Evolutionary conservation across 1,284 basidiomycete genomes (phyloP).

Genomic region (Ganoderma resinaceum): DNA sequence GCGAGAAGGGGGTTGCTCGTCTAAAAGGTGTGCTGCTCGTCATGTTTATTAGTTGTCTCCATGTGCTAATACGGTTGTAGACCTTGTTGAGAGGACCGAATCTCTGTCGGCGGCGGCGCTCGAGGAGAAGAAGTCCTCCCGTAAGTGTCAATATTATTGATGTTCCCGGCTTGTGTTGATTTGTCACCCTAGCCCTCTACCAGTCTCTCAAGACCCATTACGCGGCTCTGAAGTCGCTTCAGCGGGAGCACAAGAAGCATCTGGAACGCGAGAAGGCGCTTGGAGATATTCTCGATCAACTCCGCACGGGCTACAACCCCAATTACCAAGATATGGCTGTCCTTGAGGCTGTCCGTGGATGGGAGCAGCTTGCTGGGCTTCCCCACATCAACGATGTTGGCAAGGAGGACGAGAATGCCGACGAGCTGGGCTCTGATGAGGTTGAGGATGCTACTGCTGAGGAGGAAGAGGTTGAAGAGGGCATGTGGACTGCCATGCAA

Average conservation of each 20-base stretch:
- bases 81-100: constrained; percentile 73
- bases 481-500: constrained; percentile 59
- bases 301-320: constrained; percentile 92
- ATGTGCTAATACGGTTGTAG: constrained; percentile 43
- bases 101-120: constrained; percentile 77
- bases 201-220: constrained; percentile 77
- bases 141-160: constrained; percentile 56
- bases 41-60: neutral
- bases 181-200: constrained; percentile 72
- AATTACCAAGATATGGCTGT: constrained; percentile 99
- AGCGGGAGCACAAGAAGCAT: constrained; percentile 74
- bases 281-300: constrained; percentile 83
- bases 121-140: constrained; percentile 85
- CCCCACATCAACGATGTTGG: constrained; percentile 71
- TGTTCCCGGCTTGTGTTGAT: neutral
- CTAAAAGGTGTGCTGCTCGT: constrained; percentile 57
- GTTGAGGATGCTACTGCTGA: constrained; percentile 37
- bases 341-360: constrained; percentile 94
- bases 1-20: constrained; percentile 74
- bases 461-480: constrained; percentile 55
- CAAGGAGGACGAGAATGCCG: constrained; percentile 38
- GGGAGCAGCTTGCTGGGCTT: constrained; percentile 82
- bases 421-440: constrained; percentile 34
- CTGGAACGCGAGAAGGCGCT: constrained; percentile 80
- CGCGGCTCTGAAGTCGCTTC: constrained; percentile 79